Percentiles rank a stretch among this genome's conserved stretches.
Evolutionary conservation across 176 grass and related monocot genomes (phyloP).

Genomic region (Olyra latifolia): DNA sequence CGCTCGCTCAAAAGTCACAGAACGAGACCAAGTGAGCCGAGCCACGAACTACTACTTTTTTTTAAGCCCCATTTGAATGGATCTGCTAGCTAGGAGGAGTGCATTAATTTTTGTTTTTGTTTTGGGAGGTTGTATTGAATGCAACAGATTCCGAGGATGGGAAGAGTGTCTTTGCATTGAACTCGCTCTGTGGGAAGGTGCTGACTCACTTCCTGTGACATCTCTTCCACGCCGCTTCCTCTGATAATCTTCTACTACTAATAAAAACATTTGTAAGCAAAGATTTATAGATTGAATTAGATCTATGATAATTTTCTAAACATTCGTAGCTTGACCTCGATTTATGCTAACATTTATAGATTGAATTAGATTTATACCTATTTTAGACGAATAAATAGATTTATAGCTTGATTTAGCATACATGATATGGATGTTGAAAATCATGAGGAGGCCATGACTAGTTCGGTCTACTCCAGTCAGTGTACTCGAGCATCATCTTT

Average conservation of each 20-base stretch:
- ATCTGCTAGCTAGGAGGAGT: neutral
- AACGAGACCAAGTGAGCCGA: too few relatives aligned
- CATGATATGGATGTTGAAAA: too few relatives aligned
- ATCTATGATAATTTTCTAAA: too few relatives aligned
- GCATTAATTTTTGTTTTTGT: constrained; percentile 7
- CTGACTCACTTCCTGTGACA: neutral
- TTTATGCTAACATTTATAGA: too few relatives aligned
- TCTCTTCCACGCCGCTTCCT: neutral
- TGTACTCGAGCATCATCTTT: neutral
- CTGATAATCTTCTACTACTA: neutral
- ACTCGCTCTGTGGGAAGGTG: neutral
- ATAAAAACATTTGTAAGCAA: too few relatives aligned
- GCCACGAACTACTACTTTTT: too few relatives aligned
- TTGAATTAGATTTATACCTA: too few relatives aligned
- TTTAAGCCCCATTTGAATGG: neutral
- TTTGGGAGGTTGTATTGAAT: constrained; percentile 33
- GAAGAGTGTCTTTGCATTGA: constrained; percentile 20
- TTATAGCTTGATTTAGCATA: too few relatives aligned
- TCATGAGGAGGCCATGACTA: neutral
- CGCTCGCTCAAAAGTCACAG: too few relatives aligned
- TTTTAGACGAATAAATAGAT: too few relatives aligned
- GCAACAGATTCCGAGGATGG: constrained; percentile 48
- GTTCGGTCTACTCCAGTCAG: neutral
- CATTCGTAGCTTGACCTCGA: too few relatives aligned
- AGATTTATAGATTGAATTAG: too few relatives aligned